Base-by-base conservation (phyloP, 2,329 filamentous ascomycete genomes). In the Aureobasidium namibiae region DNA sequence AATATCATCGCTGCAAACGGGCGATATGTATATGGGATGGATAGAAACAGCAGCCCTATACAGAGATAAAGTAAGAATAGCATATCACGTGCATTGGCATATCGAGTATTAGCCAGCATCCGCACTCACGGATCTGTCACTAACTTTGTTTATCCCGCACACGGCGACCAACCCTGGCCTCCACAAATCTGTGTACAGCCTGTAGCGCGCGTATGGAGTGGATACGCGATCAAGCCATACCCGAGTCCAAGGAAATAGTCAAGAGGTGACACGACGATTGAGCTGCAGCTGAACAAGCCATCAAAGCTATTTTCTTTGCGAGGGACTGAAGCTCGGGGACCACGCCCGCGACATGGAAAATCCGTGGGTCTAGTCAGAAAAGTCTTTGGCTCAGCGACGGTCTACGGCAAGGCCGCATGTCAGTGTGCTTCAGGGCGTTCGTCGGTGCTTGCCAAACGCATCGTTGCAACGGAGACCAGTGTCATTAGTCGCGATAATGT, bases 21-120 rank as follows among this genome's bases (percentile, higher is more conserved):
- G 42, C 54, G 54, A 57, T 57, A 57, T 48, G 42, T n/a, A 46
- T 57, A 56, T 56, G n/a, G n/a, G n/a, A 48, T 46, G 54, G 54
- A 57, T 16, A 42, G 52, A 18, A 7, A 56, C 39, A 31, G 18
- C 39, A 56, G 52, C 54, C 41, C 42, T 57, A 57, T 57, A 57
- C 54, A 57, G 42, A 23, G 36, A 21, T 44, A 57, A 48, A 38
- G 24, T 33, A 29, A 46, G 54, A 48, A 57, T 57, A 57, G 54
- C 54, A 57, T 48, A 57, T 57, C 54, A 57, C 54, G 54, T 57
- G 54, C 54, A 48, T 10, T 33, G 36, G 44, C 41, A 45, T 23
- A 39, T 44, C 26, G 16, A 36, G 29, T 56, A 39, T 44, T 39
- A 56, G 50, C 50, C 29, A 54, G 52, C 23, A 56, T 36, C 52